Conservation (phyloP, 2,329 filamentous ascomycete genomes). For the Fusarium dimerum region DNA sequence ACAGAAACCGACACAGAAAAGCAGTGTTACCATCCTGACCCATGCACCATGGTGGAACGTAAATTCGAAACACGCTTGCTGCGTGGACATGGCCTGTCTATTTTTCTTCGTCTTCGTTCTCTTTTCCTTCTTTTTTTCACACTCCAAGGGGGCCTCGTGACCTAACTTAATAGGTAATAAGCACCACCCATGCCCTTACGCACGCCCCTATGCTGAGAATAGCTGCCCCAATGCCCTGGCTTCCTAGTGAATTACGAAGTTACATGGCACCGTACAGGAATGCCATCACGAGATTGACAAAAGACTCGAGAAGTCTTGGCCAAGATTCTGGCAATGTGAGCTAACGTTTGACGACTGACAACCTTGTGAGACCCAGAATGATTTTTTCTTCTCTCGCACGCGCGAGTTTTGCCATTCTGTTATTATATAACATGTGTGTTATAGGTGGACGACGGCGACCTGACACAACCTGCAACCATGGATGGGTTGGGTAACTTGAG, state of each 20-base stretch:
- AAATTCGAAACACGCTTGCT: conserved; percentile 23
- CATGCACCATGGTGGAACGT: conserved; percentile 15
- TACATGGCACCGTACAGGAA: too few species aligned
- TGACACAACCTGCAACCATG: not conserved
- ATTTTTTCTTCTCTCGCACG: not conserved
- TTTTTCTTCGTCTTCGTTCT: not conserved
- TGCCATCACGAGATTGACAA: not conserved
- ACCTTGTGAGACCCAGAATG: not conserved
- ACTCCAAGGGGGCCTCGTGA: too few species aligned
- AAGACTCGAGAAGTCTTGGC: not conserved
- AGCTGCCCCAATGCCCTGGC: not conserved
- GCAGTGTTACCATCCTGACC: not conserved
- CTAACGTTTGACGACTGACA: not conserved
- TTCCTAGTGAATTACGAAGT: not conserved
- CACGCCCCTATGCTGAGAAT: conserved; percentile 9
- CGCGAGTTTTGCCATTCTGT: not conserved
- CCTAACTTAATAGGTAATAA: not conserved
- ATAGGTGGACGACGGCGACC: not conserved
- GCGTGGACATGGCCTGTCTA: conserved; percentile 19
- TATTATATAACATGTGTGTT: not conserved
- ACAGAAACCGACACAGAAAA: not conserved
- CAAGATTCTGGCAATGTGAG: not conserved
- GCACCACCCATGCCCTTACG: too few species aligned
- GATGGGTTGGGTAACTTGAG: not conserved
- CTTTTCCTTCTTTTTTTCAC: too few species aligned